Evolutionary conservation across 2,329 filamentous ascomycete genomes (phyloP).

Genomic region (Monilinia fructigena): DNA sequence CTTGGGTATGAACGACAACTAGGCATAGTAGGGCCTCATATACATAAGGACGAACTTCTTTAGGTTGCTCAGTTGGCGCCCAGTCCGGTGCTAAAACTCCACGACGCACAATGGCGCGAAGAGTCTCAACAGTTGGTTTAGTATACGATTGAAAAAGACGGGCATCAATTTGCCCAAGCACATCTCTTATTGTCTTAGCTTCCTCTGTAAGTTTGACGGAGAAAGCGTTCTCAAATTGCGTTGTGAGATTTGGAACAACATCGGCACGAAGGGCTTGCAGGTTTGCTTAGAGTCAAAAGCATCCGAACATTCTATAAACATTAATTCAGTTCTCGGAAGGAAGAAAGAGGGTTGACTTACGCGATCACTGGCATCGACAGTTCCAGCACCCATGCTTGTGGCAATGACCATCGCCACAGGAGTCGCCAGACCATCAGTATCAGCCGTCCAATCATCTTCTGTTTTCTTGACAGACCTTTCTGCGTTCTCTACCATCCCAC

Average conservation of each 20-base stretch:
- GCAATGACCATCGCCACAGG: slow-evolving; percentile 39
- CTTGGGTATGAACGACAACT: slow-evolving; percentile 88
- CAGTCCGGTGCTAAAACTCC: slow-evolving; percentile 73
- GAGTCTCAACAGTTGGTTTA: slow-evolving; percentile 65
- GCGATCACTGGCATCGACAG: slow-evolving; percentile 53
- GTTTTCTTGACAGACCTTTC: slow-evolving; percentile 68
- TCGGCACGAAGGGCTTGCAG: slow-evolving; percentile 78
- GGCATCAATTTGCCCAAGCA: slow-evolving; percentile 84
- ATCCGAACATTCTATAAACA: slow-evolving; percentile 77
- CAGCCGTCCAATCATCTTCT: slow-evolving; percentile 40
- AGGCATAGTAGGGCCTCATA: slow-evolving; percentile 82
- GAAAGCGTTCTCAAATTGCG: slow-evolving; percentile 90
- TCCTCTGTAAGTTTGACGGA: slow-evolving; percentile 93
- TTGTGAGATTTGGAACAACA: slow-evolving; percentile 82
- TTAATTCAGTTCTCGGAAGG: slow-evolving; percentile 33
- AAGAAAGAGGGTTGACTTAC: slow-evolving; percentile 42
- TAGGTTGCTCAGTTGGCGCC: slow-evolving; percentile 65
- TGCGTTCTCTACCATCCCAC: slow-evolving; percentile 95
- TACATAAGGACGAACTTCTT: slow-evolving; percentile 81
- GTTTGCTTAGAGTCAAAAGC: slow-evolving; percentile 92
- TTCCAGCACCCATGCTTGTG: slow-evolving; percentile 47
- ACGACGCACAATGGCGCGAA: slow-evolving; percentile 67
- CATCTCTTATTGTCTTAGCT: slow-evolving; percentile 85
- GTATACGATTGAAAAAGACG: slow-evolving; percentile 93
- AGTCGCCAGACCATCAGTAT: slow-evolving; percentile 38